These are phyloP conservation scores for Verticillium klebahnii DNA, from an alignment of 2,329 filamentous ascomycete genomes.

Conservation along the genomic window DNA sequence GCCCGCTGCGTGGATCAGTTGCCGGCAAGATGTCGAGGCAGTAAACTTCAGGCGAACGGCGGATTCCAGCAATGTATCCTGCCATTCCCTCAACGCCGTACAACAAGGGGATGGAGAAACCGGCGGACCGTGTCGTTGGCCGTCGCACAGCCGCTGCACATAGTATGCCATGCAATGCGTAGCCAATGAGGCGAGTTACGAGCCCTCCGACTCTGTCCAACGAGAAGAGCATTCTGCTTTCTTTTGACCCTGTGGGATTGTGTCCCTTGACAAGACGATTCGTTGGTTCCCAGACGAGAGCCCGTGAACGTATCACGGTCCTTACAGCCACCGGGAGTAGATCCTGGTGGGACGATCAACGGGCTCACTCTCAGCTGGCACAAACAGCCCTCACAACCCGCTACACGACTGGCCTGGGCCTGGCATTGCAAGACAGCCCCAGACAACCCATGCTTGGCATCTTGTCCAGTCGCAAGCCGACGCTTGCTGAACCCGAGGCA, in stretches of 20 bases:
- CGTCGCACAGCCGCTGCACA: not conserved
- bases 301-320: not conserved
- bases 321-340: not conserved
- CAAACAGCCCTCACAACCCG: not conserved
- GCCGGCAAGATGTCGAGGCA: not conserved
- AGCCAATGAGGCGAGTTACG: not conserved
- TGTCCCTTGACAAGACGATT: not conserved
- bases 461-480: not conserved
- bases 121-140: not conserved
- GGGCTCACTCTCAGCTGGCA: not conserved
- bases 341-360: not conserved
- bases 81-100: not conserved
- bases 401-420: not conserved
- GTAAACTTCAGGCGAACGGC: not conserved
- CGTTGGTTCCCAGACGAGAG: not conserved
- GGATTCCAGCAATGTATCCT: not conserved
- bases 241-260: not conserved
- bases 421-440: not conserved
- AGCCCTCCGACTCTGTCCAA: not conserved
- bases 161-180: not conserved
- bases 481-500: not conserved
- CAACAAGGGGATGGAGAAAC: not conserved
- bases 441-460: conserved; percentile 1
- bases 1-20: not conserved
- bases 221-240: not conserved